A percentile compares a stretch with the other conserved stretches of the same genome.
These are phyloP conservation scores for Coemansia sp. DNA, from an alignment of 192 early-diverging fungal species.

Conservation along the genomic window DNA sequence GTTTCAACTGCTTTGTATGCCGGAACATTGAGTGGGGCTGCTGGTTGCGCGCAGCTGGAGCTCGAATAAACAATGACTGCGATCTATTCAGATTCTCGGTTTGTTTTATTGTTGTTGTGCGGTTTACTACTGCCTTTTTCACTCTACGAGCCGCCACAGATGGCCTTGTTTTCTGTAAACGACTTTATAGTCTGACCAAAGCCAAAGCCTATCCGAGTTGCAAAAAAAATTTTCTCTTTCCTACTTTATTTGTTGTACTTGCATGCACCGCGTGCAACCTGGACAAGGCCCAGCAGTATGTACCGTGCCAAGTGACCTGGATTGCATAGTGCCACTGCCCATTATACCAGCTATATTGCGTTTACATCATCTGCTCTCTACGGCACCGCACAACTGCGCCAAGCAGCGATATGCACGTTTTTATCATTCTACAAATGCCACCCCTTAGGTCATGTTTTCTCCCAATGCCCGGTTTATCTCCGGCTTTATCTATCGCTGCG, in stretches of 20 bases:
- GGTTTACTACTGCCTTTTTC: constrained; percentile 2
- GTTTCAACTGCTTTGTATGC: too few relatives aligned
- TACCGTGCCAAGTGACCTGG: constrained; percentile 9
- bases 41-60: too few relatives aligned
- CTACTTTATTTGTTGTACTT: constrained; percentile 4
- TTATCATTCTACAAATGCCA: constrained; percentile 2
- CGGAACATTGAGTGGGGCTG: too few relatives aligned
- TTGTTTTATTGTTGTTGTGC: constrained; percentile 10
- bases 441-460: too few relatives aligned
- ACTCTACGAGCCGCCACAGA: constrained; percentile 7
- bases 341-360: constrained; percentile 7
- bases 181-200: too few relatives aligned
- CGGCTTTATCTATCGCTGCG: neutral
- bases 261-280: constrained; percentile 7
- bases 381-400: neutral
- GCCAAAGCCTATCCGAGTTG: constrained; percentile 1
- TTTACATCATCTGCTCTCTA: constrained; percentile 2
- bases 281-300: constrained; percentile 10
- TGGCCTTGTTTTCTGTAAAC: constrained; percentile 5
- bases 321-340: constrained; percentile 3
- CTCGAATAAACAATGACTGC: neutral
- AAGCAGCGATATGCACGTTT: constrained; percentile 9
- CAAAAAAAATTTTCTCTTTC: too few relatives aligned
- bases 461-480: neutral
- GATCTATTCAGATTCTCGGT: constrained; percentile 7